Evolutionary conservation across 2,329 filamentous ascomycete genomes (phyloP).

Genomic region (Fusarium albidum): DNA sequence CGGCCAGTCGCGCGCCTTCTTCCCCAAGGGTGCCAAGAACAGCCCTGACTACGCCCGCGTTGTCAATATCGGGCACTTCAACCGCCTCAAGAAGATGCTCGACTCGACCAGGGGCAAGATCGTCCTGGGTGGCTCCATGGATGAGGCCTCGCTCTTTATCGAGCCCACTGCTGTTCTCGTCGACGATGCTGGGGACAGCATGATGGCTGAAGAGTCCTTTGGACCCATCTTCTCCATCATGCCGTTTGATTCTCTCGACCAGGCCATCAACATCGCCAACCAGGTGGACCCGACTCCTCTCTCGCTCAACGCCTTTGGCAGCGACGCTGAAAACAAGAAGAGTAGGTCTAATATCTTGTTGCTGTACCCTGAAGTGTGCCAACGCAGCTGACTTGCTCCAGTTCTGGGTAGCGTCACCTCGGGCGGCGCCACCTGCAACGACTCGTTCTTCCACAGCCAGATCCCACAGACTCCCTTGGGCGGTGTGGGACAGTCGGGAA

Average conservation of each 20-base stretch:
- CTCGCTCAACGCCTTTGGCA: conserved; percentile 85
- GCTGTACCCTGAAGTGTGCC: not conserved
- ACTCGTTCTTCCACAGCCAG: conserved; percentile 53
- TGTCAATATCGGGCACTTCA: conserved; percentile 81
- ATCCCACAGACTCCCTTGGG: conserved; percentile 56
- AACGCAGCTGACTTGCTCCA: conserved; percentile 40
- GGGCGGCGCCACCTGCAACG: conserved; percentile 61
- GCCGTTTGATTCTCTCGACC: conserved; percentile 79
- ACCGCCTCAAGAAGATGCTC: conserved; percentile 89
- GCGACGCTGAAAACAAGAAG: conserved; percentile 77
- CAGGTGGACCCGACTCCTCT: conserved; percentile 84
- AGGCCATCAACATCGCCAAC: conserved; percentile 85
- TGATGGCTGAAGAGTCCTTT: conserved; percentile 87
- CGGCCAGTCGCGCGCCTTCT: conserved; percentile 76
- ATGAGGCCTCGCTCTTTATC: conserved; percentile 83
- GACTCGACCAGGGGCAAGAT: conserved; percentile 85
- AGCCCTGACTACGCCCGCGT: conserved; percentile 83
- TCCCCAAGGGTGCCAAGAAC: conserved; percentile 80
- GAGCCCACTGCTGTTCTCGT: conserved; percentile 94
- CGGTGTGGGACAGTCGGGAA: conserved; percentile 58
- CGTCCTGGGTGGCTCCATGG: conserved; percentile 83
- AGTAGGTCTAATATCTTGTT: conserved; percentile 55
- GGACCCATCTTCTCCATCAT: conserved; percentile 90
- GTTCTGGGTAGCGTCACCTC: conserved; percentile 51
- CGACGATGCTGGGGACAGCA: conserved; percentile 72